Percentiles rank a stretch among this genome's conserved stretches.
Conservation (phyloP, 352 stramenopile genomes). For the Phytophthora tentaculata region DNA sequence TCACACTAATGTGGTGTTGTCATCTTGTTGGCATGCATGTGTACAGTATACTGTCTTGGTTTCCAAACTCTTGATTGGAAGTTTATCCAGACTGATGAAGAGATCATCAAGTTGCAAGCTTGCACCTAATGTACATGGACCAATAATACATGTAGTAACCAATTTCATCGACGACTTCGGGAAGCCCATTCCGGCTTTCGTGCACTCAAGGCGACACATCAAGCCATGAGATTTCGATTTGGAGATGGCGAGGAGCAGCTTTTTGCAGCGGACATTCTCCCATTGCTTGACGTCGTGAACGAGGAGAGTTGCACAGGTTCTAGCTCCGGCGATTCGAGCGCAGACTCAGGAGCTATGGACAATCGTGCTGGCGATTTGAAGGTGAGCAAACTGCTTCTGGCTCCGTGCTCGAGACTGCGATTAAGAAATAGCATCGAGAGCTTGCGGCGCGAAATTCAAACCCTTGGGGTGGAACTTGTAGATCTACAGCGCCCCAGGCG, state of each 20-base stretch:
- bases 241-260: slow-evolving; percentile 24
- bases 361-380: not conserved
- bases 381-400: too few species aligned
- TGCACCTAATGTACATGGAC: too few species aligned
- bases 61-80: not conserved
- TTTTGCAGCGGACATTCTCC: slow-evolving; percentile 20
- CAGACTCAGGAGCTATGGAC: not conserved
- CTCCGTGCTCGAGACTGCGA: not conserved
- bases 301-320: not conserved
- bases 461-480: slow-evolving; percentile 13
- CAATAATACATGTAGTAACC: not conserved
- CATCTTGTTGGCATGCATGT: too few species aligned
- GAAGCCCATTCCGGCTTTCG: slow-evolving; percentile 13
- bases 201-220: not conserved
- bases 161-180: not conserved
- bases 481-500: slow-evolving; percentile 8
- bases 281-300: not conserved
- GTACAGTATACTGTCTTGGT: too few species aligned
- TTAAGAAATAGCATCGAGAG: slow-evolving; percentile 13
- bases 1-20: too few species aligned
- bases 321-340: not conserved
- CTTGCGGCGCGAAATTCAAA: slow-evolving; percentile 21
- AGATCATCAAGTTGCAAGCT: not conserved
- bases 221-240: slow-evolving; percentile 25
- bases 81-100: not conserved